A percentile compares a stretch with the other conserved stretches of the same genome.
Conservation (phyloP, 1,284 basidiomycete genomes). For the Trichosporon coremiiforme region DNA sequence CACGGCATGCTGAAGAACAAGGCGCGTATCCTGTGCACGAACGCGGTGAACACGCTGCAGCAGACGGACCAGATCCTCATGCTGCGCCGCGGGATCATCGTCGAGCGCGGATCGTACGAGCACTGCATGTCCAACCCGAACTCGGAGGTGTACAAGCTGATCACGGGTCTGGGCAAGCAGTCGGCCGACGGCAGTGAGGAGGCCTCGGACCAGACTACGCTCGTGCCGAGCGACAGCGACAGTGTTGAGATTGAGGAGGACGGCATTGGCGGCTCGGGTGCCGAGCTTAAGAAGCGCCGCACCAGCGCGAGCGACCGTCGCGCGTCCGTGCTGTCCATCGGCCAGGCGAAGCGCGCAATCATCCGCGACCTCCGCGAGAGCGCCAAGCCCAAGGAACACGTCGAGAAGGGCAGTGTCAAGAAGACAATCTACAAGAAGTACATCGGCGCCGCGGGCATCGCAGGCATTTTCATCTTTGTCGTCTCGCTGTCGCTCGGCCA, state of each 20-base stretch:
- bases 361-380: conserved; percentile 55
- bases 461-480: conserved; percentile 71
- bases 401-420: conserved; percentile 82
- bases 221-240: conserved; percentile 36
- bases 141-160: conserved; percentile 75
- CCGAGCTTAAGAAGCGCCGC: conserved; percentile 46
- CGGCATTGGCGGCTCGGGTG: conserved; percentile 41
- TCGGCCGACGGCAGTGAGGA: conserved; percentile 46
- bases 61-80: conserved; percentile 79
- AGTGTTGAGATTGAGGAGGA: conserved; percentile 36
- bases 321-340: conserved; percentile 51
- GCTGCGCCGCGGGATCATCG: conserved; percentile 78
- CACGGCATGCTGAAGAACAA: conserved; percentile 80
- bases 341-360: conserved; percentile 54
- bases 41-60: conserved; percentile 82
- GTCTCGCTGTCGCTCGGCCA: conserved; percentile 62
- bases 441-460: conserved; percentile 73
- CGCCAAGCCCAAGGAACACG: conserved; percentile 68
- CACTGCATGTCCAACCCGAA: conserved; percentile 67
- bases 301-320: conserved; percentile 47
- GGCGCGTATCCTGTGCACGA: conserved; percentile 81
- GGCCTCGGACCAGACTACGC: conserved; percentile 59
- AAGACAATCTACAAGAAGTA: conserved; percentile 74
- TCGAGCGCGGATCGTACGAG: conserved; percentile 74
- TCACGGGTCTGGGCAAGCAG: conserved; percentile 62